Conservation (phyloP, 148 eudicot genomes). For the Salicornia ramosissima region DNA sequence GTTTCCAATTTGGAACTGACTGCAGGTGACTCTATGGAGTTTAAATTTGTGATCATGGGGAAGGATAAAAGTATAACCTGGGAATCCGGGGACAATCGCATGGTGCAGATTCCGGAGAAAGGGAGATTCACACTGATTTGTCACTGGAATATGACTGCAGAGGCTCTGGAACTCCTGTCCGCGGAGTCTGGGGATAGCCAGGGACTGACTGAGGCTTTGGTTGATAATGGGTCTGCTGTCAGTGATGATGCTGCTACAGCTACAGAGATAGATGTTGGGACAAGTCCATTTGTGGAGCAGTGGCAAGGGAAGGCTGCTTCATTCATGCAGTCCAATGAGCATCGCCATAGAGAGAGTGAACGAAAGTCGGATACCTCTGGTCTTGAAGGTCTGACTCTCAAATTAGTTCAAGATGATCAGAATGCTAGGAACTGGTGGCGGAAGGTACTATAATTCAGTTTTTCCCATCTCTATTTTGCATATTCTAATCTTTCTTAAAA, state of each 20-base stretch:
- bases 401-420: constrained; percentile 78
- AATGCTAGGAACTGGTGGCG: constrained; percentile 92
- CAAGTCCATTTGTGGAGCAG: constrained; percentile 81
- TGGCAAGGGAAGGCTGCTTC: constrained; percentile 83
- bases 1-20: constrained; percentile 47
- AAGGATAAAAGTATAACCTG: constrained; percentile 54
- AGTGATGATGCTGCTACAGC: constrained; percentile 22
- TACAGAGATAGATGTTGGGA: constrained; percentile 31
- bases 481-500: background rate
- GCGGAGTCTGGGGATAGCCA: constrained; percentile 32
- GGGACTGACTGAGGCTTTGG: constrained; percentile 27
- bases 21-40: constrained; percentile 58
- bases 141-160: constrained; percentile 61
- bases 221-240: constrained; percentile 39
- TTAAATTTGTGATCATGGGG: constrained; percentile 62
- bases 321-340: constrained; percentile 87
- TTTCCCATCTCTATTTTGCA: background rate
- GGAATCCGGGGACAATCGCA: constrained; percentile 82
- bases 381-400: constrained; percentile 70
- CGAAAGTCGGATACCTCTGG: constrained; percentile 73
- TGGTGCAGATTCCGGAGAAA: constrained; percentile 44
- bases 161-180: constrained; percentile 45
- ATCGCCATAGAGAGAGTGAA: constrained; percentile 44
- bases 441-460: constrained; percentile 49
- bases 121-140: constrained; percentile 61